phyloP scores from a whole-genome alignment of 2,329 filamentous ascomycete genomes.

The Raffaelea ambrosiae region DNA sequence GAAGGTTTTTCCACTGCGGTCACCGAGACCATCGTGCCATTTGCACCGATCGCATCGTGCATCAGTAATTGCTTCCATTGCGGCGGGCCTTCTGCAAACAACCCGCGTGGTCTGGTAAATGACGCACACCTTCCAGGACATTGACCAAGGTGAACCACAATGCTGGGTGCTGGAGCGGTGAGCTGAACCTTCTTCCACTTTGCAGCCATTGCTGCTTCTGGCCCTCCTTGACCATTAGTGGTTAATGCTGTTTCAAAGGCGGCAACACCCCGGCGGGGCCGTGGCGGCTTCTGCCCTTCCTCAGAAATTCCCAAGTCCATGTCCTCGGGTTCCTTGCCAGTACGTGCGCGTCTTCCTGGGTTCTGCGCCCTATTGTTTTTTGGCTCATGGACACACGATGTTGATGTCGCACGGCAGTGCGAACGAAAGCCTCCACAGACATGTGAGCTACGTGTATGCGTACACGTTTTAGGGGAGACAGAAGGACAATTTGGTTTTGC shows the following conservation, averaged over 20 bases:
- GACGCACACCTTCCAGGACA: background rate
- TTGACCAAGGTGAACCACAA: conserved; percentile 2
- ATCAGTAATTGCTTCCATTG: no score
- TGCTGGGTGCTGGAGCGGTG: background rate
- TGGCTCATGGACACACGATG: background rate
- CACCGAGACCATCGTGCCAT: no score
- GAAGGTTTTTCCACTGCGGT: no score
- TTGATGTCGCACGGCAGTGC: no score
- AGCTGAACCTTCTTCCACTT: background rate
- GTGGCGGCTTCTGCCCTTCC: conserved; percentile 12
- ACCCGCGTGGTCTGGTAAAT: background rate
- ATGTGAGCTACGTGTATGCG: no score
- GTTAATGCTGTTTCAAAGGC: conserved; percentile 7
- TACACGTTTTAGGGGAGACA: no score
- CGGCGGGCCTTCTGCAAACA: no score
- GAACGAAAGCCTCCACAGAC: no score
- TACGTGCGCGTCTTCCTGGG: background rate
- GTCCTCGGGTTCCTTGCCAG: conserved; percentile 19
- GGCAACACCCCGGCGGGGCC: conserved; percentile 14
- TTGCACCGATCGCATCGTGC: no score
- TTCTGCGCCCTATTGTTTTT: background rate
- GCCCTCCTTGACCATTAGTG: conserved; percentile 8
- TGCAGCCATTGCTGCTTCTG: background rate
- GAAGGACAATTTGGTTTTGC: no score
- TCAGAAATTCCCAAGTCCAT: conserved; percentile 21